Conservation (phyloP, 257 asterid species). For the Gynochthodes officinalis region DNA sequence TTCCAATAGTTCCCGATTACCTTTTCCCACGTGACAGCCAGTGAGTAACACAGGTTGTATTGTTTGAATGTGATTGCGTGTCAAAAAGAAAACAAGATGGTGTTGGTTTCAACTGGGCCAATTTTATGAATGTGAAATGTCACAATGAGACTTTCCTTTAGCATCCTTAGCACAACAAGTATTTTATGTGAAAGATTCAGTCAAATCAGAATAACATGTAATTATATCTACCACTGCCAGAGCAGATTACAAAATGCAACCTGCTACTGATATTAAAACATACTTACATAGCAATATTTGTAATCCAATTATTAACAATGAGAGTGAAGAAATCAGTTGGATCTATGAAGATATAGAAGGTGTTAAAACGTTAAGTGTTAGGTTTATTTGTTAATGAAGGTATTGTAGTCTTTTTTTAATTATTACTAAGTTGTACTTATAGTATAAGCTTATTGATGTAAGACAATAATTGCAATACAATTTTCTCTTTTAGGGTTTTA, state of each 20-base stretch:
- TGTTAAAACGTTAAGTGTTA: no score
- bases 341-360: background rate
- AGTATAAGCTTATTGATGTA: no score
- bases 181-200: background rate
- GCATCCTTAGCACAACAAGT: background rate
- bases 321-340: background rate
- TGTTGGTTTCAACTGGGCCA: background rate
- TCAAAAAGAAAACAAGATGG: background rate
- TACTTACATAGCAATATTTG: background rate
- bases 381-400: no score
- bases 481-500: no score
- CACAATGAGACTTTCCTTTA: background rate
- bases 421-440: no score
- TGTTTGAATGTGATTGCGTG: background rate
- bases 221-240: background rate
- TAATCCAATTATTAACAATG: background rate
- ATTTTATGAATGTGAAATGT: background rate
- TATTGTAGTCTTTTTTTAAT: no score
- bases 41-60: no score
- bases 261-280: no score
- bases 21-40: no score
- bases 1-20: no score
- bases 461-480: no score
- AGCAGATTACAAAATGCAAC: background rate
- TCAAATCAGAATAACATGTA: background rate